Conservation (phyloP, 306 rosid species). For the Vigna radiata region DNA sequence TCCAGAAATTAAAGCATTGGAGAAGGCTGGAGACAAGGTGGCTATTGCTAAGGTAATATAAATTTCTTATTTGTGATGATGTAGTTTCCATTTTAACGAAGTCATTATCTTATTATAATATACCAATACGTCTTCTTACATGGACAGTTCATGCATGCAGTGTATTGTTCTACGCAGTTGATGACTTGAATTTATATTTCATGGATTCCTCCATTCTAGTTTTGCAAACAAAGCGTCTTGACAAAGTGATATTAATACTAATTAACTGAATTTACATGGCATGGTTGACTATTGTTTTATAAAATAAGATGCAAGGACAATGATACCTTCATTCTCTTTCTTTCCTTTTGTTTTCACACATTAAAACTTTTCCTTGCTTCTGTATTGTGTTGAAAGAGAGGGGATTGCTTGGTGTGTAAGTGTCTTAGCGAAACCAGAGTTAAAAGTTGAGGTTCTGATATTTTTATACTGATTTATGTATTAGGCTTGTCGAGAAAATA, state of each 20-base stretch:
- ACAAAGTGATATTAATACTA: slow-evolving; percentile 3
- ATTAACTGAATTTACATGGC: slow-evolving; percentile 2
- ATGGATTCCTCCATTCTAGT: slow-evolving; percentile 7
- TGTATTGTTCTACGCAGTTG: slow-evolving; percentile 24
- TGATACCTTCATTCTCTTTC: slow-evolving; percentile 7
- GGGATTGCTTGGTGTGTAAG: slow-evolving; percentile 22
- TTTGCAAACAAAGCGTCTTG: slow-evolving; percentile 26
- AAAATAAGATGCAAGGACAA: slow-evolving; percentile 17
- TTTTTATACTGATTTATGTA: slow-evolving; percentile 39
- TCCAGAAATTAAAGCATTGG: slow-evolving; percentile 74
- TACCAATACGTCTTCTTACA: neutral
- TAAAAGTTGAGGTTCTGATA: slow-evolving; percentile 32
- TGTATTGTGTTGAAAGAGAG: neutral
- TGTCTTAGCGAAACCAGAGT: slow-evolving; percentile 4
- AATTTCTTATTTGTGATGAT: slow-evolving; percentile 22
- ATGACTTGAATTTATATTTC: neutral
- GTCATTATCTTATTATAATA: slow-evolving; percentile 25
- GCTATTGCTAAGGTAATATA: slow-evolving; percentile 62
- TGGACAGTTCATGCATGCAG: slow-evolving; percentile 6
- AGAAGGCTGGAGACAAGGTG: slow-evolving; percentile 81
- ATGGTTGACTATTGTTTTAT: slow-evolving; percentile 9
- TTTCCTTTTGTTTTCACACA: slow-evolving; percentile 6
- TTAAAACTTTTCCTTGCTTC: neutral
- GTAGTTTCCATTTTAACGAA: slow-evolving; percentile 25
- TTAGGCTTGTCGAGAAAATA: slow-evolving; percentile 75